Evolutionary conservation across 108 stramenopile genomes (phyloP).

Genomic region (Aureococcus anophagefferens): DNA sequence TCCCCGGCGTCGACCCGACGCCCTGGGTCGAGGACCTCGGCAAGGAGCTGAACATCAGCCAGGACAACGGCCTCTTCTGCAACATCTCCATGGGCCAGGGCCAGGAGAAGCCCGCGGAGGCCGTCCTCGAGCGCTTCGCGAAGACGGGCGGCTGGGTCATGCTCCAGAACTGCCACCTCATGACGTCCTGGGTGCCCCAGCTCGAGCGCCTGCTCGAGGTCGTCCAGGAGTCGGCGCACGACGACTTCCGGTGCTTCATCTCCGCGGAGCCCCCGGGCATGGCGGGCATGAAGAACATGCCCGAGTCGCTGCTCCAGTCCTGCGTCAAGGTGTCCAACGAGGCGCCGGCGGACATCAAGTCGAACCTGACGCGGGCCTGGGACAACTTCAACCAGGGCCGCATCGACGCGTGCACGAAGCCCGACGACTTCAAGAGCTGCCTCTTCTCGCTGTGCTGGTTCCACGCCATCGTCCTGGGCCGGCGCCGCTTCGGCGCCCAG

Average conservation of each 20-base stretch:
- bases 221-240: conserved; percentile 52
- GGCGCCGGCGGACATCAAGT: conserved; percentile 63
- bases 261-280: conserved; percentile 67
- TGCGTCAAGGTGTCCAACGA: conserved; percentile 71
- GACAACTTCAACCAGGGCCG: conserved; percentile 44
- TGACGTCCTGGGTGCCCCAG: conserved; percentile 63
- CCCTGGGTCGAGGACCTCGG: conserved; percentile 64
- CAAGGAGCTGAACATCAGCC: conserved; percentile 37
- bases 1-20: conserved; percentile 69
- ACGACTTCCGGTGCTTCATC: conserved; percentile 66
- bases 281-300: conserved; percentile 59
- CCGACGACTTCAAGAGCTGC: conserved; percentile 60
- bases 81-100: conserved; percentile 77
- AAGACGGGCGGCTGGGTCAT: conserved; percentile 71
- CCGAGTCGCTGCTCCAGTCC: conserved; percentile 61
- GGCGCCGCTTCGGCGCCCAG: conserved; percentile 63
- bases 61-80: conserved; percentile 53
- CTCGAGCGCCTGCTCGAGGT: conserved; percentile 63
- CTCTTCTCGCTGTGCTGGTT: conserved; percentile 71
- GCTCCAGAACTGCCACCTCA: conserved; percentile 73
- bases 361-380: conserved; percentile 63
- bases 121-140: conserved; percentile 39
- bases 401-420: conserved; percentile 49
- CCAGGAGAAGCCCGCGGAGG: conserved; percentile 59
- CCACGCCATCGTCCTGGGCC: conserved; percentile 66